Base-by-base conservation (phyloP, 2,329 filamentous ascomycete species). In the Daldinia sp. region DNA sequence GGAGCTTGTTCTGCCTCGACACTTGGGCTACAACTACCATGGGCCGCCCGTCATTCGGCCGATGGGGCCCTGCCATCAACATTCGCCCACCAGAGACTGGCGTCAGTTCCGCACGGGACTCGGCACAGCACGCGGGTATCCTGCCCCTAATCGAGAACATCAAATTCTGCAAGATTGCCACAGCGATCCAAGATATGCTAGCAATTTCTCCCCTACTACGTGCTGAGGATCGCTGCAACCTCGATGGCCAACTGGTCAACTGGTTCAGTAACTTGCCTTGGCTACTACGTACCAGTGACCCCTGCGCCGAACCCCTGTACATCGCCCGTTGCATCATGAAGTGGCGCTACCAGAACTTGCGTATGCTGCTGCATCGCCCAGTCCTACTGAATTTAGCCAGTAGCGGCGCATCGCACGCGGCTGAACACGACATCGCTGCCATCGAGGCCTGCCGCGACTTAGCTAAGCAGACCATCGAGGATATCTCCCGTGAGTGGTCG, bases 331-430 rank as follows among this genome's bases (percentile, higher is more conserved):
- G 87, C 66, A 85, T 93, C 69, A 92, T 93, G 88, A 90, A 91
- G 75, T 94, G 91, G 91, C 85, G 91, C 11, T 94, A 91, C 73
- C 88, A 91, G 72, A 93, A 92, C 70, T 83, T 93, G 47, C 88
- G 90, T 47, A 90, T 93, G 77, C 83, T 94, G 1, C 84, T 94
- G 19, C 89, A 93, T 74, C 83, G 91, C 2, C 90, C 91, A 0
- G 87, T 90, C 0, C 81, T 94, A 1, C 82, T 94, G 4, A 89
- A 86, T 77, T 79, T 90, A 71, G 81, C 87, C 72, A 81, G 84
- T 69, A 81, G 84, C 73, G 81, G 82, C 59, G 76, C 83, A 49
- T 78, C 82, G 70, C 77, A 84, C 76, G 73, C 80, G 64, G 70
- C 81, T 10, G 80, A 86, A 1, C 85, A 92, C 63, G 90, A 94